Evolutionary conservation across 148 eudicot species (phyloP), one percentile per base, ranked within the genome.

Genomic region (Chenopodium quinoa): DNA sequence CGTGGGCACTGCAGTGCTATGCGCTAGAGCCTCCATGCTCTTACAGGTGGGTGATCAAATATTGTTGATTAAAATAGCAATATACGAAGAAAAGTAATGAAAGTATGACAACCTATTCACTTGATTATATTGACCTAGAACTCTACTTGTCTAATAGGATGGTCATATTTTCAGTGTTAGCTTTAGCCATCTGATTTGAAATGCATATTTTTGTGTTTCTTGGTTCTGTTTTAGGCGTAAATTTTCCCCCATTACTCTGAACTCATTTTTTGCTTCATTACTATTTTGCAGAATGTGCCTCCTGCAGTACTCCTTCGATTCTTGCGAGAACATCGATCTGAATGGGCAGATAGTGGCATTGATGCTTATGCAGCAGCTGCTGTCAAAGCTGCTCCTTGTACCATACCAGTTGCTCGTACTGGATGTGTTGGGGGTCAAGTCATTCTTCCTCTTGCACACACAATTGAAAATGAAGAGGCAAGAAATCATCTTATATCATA

Each of bases 21-120:
- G 98, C 85, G 98, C 95, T 63, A 90, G 89, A 86, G 98, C 98
- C 46, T 95, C 98, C 79, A 95, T 95, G 98, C 93, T 95, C 50
- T 84, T 95, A 85, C 98, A 94, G 85, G 98, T 94, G 84, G 72
- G 89, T 63, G 58, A 73, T 23, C 52, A 40, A 16, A 47, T 25
- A 46, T 62, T 16, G 22, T 17, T n/a, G n/a, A n/a, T 56, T 16
- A 14, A 56, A 71, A 71, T 19, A 40, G 74, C 74, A 71, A 71
- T 16, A n/a, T 34, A 69, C 37, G n/a, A n/a, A n/a, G n/a, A n/a
- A n/a, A n/a, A n/a, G n/a, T n/a, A n/a, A n/a, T n/a, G n/a, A n/a
- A n/a, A n/a, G n/a, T n/a, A n/a, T n/a, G n/a, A n/a, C n/a, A n/a
- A n/a, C n/a, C n/a, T n/a, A n/a, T n/a, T n/a, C n/a, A n/a, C n/a